Base-by-base conservation (phyloP, 345 rosid genomes). In the Salix exigua region DNA sequence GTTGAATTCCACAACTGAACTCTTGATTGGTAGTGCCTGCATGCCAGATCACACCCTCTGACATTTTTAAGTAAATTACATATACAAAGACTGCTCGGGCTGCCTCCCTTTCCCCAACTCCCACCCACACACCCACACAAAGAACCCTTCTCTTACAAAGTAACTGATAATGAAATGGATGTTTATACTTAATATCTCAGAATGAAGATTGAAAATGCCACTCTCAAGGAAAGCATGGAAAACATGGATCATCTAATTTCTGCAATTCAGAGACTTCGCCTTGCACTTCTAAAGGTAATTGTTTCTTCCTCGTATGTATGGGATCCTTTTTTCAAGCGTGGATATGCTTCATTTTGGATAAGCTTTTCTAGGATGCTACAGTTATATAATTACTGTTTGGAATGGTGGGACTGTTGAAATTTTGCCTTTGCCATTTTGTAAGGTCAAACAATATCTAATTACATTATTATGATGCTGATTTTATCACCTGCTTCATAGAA, bases 161-260 rank as follows among this genome's bases (percentile, higher is more conserved):
- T 58, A 10, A 21, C 63, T 46, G n/a, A 1, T 33, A 16, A 68
- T 61, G 19, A 46, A 21, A n/a, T 74, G 67, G 50, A 16, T 53
- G 35, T 9, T 50, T 71, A 55, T 55, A 23, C 70, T 68, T 42
- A 5, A 17, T 58, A 7, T 38, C 60, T 61, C 80, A 96, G 97
- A 81, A 83, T 91, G 96, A 94, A 85, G 88, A 90, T 96, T 61
- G 98, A 96, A 84, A 91, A 87, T 77, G 97, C 96, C 64, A 87
- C 97, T 68, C 83, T 96, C n/a, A 92, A 83, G 81, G 99, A 96
- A 87, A 92, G 87, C 87, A 78, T 92, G 83, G 98, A 86, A 75
- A 88, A 89, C 82, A 83, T 96, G 86, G 97, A 90, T 69, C 96
- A 90, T 85, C 81, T 96, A 75, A 92, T 89, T 23, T 86, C 88